Evolutionary conservation across 331 rosid species (phyloP), one percentile per base, ranked within the genome.

Genomic region (Erythrophleum ivorense): DNA sequence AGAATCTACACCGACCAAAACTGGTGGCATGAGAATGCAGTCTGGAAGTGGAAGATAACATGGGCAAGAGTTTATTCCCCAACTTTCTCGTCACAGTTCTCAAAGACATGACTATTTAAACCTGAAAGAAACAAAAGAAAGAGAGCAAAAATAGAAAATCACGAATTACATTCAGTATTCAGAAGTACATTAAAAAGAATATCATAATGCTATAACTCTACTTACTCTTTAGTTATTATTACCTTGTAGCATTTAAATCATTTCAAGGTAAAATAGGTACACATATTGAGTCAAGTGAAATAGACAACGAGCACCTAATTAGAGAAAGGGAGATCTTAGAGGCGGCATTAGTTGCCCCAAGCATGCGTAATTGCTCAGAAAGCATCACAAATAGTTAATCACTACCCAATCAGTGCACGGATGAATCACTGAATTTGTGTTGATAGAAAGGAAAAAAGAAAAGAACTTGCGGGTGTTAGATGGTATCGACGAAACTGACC

Each of bases 11-110:
- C 98, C 3, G 76, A 95, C 98, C 99, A 33, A 95, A 95, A 88
- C 97, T 93, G 55, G 99, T 93, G 85, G 99, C 97, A 74, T 95
- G 99, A 1, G 99, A 95, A 85, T 95, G 97, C 24, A 89, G 81
- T 29, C 80, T 80, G 80, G 89, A 74, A 60, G 88, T 80, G 71
- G 94, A 78, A 89, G 88, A 84, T 78, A 90, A 85, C 87, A 76
- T n/a, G 29, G 90, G 96, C 33, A 86, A 82, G 33, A 88, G 11
- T 77, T 83, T 87, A 66, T 83, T 79, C 79, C 93, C 89, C 18
- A 93, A 70, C 76, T 87, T 89, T 80, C 88, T 76, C 13, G 91
- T 82, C 33, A 80, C 65, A 0, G 60, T 81, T 83, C 94, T 72
- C 92, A 92, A 78, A 57, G 94, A 89, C 94, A 93, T 90, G 73